These are phyloP conservation scores for Penicillium digitatum DNA, from an alignment of 2,329 filamentous ascomycete genomes.

Conservation along the genomic window DNA sequence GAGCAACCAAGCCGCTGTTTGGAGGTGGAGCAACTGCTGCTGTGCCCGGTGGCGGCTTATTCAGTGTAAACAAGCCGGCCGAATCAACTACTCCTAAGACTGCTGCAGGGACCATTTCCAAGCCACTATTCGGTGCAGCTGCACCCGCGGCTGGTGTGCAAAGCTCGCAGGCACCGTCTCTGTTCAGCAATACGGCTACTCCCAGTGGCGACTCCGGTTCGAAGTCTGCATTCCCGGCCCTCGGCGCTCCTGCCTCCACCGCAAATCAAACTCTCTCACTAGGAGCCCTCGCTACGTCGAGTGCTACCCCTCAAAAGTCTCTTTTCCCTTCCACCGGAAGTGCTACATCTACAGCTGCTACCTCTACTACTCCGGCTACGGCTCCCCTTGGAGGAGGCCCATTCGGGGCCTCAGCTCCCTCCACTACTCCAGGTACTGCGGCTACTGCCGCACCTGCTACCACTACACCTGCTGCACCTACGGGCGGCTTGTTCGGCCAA, in stretches of 20 bases:
- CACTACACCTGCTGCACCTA: conserved; percentile 22
- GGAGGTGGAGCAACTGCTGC: conserved; percentile 18
- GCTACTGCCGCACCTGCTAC: conserved; percentile 31
- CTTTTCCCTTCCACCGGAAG: conserved; percentile 31
- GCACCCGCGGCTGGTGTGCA: conserved; percentile 17
- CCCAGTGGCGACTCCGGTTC: conserved; percentile 23
- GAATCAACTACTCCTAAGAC: conserved; percentile 27
- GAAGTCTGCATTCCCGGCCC: conserved; percentile 28
- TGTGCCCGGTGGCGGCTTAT: conserved; percentile 26
- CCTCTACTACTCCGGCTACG: conserved; percentile 31
- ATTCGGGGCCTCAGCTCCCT: conserved; percentile 30
- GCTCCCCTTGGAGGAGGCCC: conserved; percentile 27
- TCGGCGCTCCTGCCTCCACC: conserved; percentile 17
- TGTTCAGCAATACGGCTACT: conserved; percentile 30
- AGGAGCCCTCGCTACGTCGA: conserved; percentile 27
- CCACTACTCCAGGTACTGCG: conserved; percentile 26
- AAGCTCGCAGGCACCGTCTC: conserved; percentile 23
- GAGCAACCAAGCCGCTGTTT: conserved; percentile 29
- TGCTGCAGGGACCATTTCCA: conserved; percentile 24
- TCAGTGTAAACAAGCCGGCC: conserved; percentile 31
- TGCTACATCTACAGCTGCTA: conserved; percentile 29
- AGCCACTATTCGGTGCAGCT: conserved; percentile 28
- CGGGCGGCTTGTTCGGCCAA: conserved; percentile 23
- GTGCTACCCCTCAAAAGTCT: conserved; percentile 35
- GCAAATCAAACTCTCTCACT: conserved; percentile 19